A percentile compares a stretch with the other conserved stretches of the same genome.
phyloP scores from a whole-genome alignment of 352 stramenopile genomes.

The Nothophytophthora sp. region DNA sequence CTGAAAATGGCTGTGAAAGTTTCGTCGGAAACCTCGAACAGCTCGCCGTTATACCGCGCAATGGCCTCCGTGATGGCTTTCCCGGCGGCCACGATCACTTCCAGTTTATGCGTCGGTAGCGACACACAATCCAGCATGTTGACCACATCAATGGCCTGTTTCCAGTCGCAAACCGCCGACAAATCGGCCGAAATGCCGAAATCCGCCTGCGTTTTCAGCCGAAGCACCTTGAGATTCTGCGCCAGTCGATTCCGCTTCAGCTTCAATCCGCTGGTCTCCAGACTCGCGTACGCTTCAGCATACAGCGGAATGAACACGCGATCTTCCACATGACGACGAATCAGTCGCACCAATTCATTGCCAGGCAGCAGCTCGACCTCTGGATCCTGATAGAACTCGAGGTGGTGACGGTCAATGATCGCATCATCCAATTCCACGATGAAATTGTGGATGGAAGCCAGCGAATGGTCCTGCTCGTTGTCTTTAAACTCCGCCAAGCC shows the following conservation, averaged over 20 bases:
- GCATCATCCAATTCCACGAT: conserved; percentile 65
- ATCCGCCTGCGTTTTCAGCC: conserved; percentile 48
- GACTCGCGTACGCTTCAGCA: conserved; percentile 48
- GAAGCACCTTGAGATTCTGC: conserved; percentile 68
- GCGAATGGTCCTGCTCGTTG: conserved; percentile 44
- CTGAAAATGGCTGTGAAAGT: conserved; percentile 67
- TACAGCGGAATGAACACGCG: conserved; percentile 74
- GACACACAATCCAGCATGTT: conserved; percentile 78
- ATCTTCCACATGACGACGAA: conserved; percentile 79
- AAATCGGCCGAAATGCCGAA: conserved; percentile 73
- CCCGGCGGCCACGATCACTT: conserved; percentile 63
- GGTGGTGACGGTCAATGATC: conserved; percentile 69
- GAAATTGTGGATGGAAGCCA: conserved; percentile 55
- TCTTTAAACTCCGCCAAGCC: conserved; percentile 56
- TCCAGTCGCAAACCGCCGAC: conserved; percentile 59
- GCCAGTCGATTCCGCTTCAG: conserved; percentile 29
- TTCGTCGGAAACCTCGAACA: conserved; percentile 64
- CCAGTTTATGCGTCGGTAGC: conserved; percentile 82
- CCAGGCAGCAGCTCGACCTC: conserved; percentile 67
- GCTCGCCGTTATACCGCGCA: conserved; percentile 46
- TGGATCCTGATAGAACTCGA: conserved; percentile 60
- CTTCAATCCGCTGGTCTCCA: conserved; percentile 48
- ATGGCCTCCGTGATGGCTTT: conserved; percentile 55
- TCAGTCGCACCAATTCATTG: conserved; percentile 74
- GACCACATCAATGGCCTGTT: conserved; percentile 46